Conservation (phyloP, 106 monocot species). For the Cymbidium sinense region DNA sequence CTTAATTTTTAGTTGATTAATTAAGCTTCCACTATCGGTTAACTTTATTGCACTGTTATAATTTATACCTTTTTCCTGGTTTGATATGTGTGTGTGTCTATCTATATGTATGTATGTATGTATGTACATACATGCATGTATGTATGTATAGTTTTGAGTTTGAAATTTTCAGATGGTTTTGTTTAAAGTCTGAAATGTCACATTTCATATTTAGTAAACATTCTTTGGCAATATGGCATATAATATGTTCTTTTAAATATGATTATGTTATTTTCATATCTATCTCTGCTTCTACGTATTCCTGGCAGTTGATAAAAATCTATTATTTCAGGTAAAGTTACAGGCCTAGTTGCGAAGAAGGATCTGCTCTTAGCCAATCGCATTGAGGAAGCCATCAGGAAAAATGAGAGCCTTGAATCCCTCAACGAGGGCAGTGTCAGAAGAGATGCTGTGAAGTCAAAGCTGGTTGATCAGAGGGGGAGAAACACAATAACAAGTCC, state of each 20-base stretch:
- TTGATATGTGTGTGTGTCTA: no score
- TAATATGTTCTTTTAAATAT: no score
- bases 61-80: not conserved
- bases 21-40: not conserved
- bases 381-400: constrained; percentile 90
- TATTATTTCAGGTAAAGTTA: constrained; percentile 71
- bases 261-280: no score
- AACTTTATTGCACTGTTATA: not conserved
- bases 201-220: no score
- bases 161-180: no score
- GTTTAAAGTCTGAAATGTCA: no score
- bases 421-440: constrained; percentile 48
- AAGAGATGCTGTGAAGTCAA: constrained; percentile 29
- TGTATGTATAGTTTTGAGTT: no score
- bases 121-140: no score
- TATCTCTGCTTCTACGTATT: not conserved
- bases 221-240: no score
- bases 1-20: not conserved
- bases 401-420: constrained; percentile 91
- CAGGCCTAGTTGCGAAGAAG: constrained; percentile 84
- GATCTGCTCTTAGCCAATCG: constrained; percentile 59
- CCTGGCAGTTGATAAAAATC: not conserved
- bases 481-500: constrained; percentile 11
- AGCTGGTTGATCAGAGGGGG: constrained; percentile 16
- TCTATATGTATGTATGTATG: no score